Conservation (phyloP, 2,329 filamentous ascomycete species). For the Aspergillus alliaceus region DNA sequence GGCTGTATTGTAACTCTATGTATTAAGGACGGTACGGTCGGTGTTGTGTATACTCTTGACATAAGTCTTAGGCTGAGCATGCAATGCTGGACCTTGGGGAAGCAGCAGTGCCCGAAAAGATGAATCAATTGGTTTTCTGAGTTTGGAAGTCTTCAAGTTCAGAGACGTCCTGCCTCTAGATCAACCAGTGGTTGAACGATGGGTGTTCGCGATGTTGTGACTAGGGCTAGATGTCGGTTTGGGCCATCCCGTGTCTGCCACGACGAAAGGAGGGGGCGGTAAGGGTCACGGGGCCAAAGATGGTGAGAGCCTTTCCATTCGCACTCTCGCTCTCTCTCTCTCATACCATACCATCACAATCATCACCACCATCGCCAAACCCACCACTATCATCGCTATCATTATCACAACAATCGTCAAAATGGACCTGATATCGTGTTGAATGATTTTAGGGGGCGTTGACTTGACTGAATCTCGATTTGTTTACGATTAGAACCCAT, state of each 20-base stretch:
- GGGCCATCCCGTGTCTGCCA: constrained; percentile 4
- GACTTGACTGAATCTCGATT: constrained; percentile 4
- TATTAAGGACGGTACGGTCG: background rate
- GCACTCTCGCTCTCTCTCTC: background rate
- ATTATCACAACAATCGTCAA: constrained; percentile 8
- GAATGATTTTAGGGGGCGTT: background rate
- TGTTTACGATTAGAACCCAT: background rate
- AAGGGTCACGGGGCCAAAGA: background rate
- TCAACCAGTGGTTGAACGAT: background rate
- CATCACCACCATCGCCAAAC: constrained; percentile 3
- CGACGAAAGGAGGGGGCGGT: background rate
- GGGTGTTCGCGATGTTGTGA: background rate
- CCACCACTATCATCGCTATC: constrained; percentile 4
- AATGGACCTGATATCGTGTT: constrained; percentile 12
- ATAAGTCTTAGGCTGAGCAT: background rate
- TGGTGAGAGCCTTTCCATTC: background rate
- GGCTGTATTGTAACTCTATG: background rate
- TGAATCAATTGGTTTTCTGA: background rate
- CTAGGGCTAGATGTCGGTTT: background rate
- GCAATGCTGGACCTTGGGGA: background rate
- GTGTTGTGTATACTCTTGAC: background rate
- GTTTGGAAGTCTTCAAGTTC: background rate
- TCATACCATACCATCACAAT: constrained; percentile 6
- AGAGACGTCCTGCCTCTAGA: background rate
- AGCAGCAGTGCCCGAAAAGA: background rate